A percentile compares a stretch with the other conserved stretches of the same genome.
Evolutionary conservation across 1,284 basidiomycete species (phyloP).

Genomic region (Dichomitus squalens): DNA sequence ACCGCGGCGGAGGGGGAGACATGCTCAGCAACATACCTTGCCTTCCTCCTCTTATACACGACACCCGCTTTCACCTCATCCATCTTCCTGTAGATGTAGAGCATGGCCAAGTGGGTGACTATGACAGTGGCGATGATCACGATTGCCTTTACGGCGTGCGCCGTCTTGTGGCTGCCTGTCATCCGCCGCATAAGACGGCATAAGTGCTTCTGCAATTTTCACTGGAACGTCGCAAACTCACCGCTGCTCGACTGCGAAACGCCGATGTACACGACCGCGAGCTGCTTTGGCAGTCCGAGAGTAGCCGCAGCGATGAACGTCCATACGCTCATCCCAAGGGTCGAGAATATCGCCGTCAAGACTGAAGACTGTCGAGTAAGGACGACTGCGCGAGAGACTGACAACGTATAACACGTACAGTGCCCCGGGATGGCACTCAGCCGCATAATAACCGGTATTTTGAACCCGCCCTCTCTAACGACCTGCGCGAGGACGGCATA

Average conservation of each 20-base stretch:
- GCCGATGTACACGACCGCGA: conserved; percentile 74
- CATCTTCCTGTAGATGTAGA: conserved; percentile 81
- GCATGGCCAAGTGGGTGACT: conserved; percentile 77
- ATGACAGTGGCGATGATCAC: conserved; percentile 65
- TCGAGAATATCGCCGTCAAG: conserved; percentile 77
- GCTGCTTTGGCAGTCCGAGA: conserved; percentile 78
- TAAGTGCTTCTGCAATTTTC: no score
- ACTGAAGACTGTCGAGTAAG: conserved; percentile 31
- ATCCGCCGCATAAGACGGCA: not conserved
- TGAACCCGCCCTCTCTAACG: conserved; percentile 79
- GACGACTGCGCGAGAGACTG: not conserved
- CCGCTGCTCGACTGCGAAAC: conserved; percentile 43
- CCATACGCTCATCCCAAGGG: conserved; percentile 76
- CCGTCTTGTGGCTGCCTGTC: not conserved
- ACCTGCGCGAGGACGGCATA: conserved; percentile 80
- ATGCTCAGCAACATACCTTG: not conserved
- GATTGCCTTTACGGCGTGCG: conserved; percentile 55
- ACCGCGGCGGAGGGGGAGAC: no score
- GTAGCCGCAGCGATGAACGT: conserved; percentile 71
- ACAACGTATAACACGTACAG: conserved; percentile 42
- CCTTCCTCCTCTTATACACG: conserved; percentile 64
- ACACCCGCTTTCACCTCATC: conserved; percentile 72
- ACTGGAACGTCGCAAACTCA: no score
- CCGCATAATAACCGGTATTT: conserved; percentile 70
- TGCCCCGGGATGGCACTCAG: conserved; percentile 82